Evolutionary conservation across 805 yeast species (phyloP).

Genomic region (Candida boleticola): DNA sequence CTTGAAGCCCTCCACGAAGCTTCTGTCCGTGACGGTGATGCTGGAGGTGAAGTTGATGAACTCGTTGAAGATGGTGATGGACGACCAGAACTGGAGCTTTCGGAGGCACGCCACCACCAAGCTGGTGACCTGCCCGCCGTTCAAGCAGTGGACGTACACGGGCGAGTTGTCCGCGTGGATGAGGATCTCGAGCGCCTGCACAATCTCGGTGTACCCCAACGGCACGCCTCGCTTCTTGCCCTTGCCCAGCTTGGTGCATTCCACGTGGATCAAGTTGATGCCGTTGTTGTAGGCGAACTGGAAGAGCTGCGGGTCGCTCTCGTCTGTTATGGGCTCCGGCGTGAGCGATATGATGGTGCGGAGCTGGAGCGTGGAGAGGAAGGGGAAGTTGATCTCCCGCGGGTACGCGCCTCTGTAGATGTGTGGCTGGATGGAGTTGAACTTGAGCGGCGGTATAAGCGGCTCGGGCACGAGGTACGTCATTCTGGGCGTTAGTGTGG

Average conservation of each 20-base stretch:
- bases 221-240: slow-evolving; percentile 85
- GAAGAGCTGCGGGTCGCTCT: slow-evolving; percentile 48
- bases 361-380: slow-evolving; percentile 61
- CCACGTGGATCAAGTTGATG: slow-evolving; percentile 69
- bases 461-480: slow-evolving; percentile 16
- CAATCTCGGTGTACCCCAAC: slow-evolving; percentile 61
- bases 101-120: slow-evolving; percentile 84
- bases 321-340: slow-evolving; percentile 64
- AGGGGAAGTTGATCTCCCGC: slow-evolving; percentile 66
- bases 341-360: slow-evolving; percentile 76
- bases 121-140: slow-evolving; percentile 86
- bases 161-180: slow-evolving; percentile 64
- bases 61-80: slow-evolving; percentile 83
- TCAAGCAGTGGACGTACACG: slow-evolving; percentile 78
- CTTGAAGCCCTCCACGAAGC: slow-evolving; percentile 76
- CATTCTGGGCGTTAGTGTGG: background rate
- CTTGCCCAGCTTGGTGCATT: slow-evolving; percentile 65
- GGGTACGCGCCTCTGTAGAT: slow-evolving; percentile 89
- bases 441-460: slow-evolving; percentile 75
- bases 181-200: slow-evolving; percentile 58
- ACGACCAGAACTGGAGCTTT: slow-evolving; percentile 82
- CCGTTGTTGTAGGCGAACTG: slow-evolving; percentile 51
- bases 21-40: slow-evolving; percentile 77
- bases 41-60: slow-evolving; percentile 73
- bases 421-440: slow-evolving; percentile 64